These are phyloP conservation scores for Penicillium silybi DNA, from an alignment of 495 filamentous ascomycete genomes.

Conservation along the genomic window DNA sequence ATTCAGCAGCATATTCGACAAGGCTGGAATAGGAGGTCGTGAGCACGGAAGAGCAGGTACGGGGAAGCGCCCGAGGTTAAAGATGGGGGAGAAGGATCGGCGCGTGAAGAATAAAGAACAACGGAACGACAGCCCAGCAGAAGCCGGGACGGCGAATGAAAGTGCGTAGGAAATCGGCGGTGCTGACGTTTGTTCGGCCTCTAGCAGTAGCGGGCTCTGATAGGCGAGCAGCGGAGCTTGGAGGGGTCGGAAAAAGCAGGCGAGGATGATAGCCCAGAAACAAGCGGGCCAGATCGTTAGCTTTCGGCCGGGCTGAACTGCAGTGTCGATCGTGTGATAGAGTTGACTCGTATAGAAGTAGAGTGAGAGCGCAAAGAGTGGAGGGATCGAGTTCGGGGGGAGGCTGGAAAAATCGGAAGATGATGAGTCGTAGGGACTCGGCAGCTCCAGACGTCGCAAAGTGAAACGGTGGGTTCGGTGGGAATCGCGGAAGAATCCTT, in stretches of 20 bases:
- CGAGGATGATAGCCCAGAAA: constrained; percentile 6
- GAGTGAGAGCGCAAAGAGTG: not conserved
- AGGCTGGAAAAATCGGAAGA: not conserved
- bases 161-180: constrained; percentile 10
- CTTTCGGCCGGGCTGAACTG: constrained; percentile 10
- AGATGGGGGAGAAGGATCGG: not conserved
- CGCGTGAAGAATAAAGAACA: constrained; percentile 4
- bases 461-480: constrained; percentile 8
- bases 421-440: not conserved
- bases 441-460: not conserved
- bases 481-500: constrained; percentile 3
- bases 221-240: constrained; percentile 11
- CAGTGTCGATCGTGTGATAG: constrained; percentile 11
- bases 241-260: constrained; percentile 4
- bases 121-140: constrained; percentile 9
- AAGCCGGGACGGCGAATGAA: constrained; percentile 20
- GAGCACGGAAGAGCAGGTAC: not conserved
- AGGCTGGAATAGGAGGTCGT: not conserved
- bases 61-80: not conserved
- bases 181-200: constrained; percentile 21
- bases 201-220: constrained; percentile 11
- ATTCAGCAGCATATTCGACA: constrained; percentile 40
- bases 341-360: not conserved
- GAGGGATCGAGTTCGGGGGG: constrained; percentile 1
- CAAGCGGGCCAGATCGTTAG: constrained; percentile 21